Evolutionary conservation across 208 protist genomes (phyloP), one percentile per base, ranked within the genome.

Genomic region (Leishmania gerbilli): DNA sequence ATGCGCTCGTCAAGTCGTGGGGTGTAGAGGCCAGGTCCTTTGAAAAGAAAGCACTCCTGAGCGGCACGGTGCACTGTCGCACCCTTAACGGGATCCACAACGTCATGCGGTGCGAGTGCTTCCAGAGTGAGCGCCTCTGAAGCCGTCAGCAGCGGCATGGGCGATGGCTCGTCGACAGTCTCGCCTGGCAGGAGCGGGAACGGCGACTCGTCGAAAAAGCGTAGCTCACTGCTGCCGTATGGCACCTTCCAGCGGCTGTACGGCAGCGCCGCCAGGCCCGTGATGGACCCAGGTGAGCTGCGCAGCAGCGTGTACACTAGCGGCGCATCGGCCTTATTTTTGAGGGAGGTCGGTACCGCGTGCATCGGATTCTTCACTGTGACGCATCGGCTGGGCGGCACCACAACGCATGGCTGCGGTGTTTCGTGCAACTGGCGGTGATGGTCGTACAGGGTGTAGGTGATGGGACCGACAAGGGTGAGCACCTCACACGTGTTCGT

Each of bases 151-250:
- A 98, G 85, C 53, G 85, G 78, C 74, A 98, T 78, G 65, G 90
- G 90, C 55, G 78, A 67, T 7, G 86, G 71, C 51, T 45, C 75
- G 24, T 77, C 80, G 8, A 80, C 83, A 3, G 88, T 79, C 77
- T 91, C 81, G 40, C 93, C 96, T 21, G 97, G 97, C 74, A 97
- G 96, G 17, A 99, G 90, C 60, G 97, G 94, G 84, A 99, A 99
- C 45, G 96, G 97, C 1, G 89, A 81, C 40, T 75, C 79, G 71
- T 91, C 89, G 13, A 68, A 62, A 37, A 98, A 88, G 49, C 97
- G 93, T 31, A 98, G 88, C 74, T 98, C 97, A 55, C 87, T 79
- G 72, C 97, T 89, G 58, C 96, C 95, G 53, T 89, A 79, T n/a
- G 84, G 76, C 31, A 19, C 21, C 34, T 58, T 60, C 72, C 74